phyloP scores from a whole-genome alignment of 805 yeast species.

The Priceomyces melissophilus region DNA sequence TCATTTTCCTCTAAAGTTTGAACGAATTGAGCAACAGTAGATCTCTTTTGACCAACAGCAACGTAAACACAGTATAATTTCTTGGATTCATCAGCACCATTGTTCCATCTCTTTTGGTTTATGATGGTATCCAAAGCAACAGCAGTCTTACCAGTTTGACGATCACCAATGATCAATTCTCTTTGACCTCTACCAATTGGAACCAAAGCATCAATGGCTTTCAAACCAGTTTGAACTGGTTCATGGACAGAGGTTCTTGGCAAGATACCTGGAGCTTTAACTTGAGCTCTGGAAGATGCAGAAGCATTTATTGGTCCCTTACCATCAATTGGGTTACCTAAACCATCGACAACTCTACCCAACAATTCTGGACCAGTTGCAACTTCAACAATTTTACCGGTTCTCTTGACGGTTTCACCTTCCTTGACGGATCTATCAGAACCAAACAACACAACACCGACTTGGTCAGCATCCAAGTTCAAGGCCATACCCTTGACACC shows the following conservation, averaged over 20 bases:
- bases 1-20: conserved; percentile 98
- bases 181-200: conserved; percentile 99
- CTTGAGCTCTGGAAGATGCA: conserved; percentile 90
- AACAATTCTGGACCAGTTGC: conserved; percentile 97
- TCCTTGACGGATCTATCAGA: conserved; percentile 97
- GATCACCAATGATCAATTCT: conserved; percentile 99
- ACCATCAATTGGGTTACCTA: conserved; percentile 99
- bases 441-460: conserved; percentile 99
- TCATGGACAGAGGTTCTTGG: conserved; percentile 98
- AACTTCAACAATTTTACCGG: conserved; percentile 98
- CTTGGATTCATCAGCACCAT: conserved; percentile 91
- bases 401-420: conserved; percentile 99
- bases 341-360: conserved; percentile 99
- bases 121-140: conserved; percentile 97
- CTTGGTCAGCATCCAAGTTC: conserved; percentile 99
- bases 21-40: conserved; percentile 98
- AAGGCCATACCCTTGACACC: conserved; percentile 99
- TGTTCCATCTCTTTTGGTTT: conserved; percentile 99
- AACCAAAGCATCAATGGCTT: conserved; percentile 98
- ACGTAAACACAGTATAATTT: conserved; percentile 99
- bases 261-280: conserved; percentile 99
- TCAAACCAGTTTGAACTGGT: conserved; percentile 99
- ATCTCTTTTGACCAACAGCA: conserved; percentile 99
- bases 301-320: conserved; percentile 94
- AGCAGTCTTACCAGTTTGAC: conserved; percentile 99